phyloP scores from a whole-genome alignment of 2,329 filamentous ascomycete genomes.

The Phyllosticta capitalensis region DNA sequence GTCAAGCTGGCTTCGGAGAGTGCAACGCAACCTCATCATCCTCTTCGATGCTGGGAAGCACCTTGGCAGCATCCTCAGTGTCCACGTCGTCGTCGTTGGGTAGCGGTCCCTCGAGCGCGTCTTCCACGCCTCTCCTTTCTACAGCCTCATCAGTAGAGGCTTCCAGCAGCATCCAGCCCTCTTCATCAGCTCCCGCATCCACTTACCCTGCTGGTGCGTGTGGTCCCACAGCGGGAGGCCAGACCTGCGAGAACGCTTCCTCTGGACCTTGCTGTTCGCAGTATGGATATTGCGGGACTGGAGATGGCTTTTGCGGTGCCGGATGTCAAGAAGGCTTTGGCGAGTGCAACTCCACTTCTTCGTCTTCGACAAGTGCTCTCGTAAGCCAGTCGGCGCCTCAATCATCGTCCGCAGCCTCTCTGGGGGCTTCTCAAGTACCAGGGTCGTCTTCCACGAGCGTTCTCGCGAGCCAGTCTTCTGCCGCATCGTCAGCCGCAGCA shows the following conservation, averaged over 20 bases:
- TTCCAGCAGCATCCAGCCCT: not conserved
- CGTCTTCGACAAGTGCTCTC: not conserved
- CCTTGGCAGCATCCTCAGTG: too few species aligned
- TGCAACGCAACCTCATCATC: not conserved
- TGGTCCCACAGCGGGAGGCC: not conserved
- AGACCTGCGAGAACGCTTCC: not conserved
- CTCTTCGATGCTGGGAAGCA: too few species aligned
- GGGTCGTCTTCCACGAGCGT: too few species aligned
- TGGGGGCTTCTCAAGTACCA: too few species aligned
- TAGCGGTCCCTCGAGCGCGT: too few species aligned
- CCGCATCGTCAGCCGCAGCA: not conserved
- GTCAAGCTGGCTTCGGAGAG: not conserved
- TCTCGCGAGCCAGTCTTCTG: not conserved
- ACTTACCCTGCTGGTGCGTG: not conserved
- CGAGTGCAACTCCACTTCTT: not conserved
- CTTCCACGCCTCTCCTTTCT: too few species aligned
- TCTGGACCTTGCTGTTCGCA: conserved; percentile 5
- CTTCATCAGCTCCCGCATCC: not conserved
- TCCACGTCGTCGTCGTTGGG: too few species aligned
- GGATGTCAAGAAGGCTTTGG: conserved; percentile 7
- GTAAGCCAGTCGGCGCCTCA: too few species aligned
- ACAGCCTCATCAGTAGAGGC: too few species aligned
- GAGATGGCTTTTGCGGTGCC: conserved; percentile 5
- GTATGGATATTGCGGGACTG: conserved; percentile 8
- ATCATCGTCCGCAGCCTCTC: too few species aligned